phyloP scores from a whole-genome alignment of 2,329 filamentous ascomycete species.

The Colletotrichum gloeosporioides region DNA sequence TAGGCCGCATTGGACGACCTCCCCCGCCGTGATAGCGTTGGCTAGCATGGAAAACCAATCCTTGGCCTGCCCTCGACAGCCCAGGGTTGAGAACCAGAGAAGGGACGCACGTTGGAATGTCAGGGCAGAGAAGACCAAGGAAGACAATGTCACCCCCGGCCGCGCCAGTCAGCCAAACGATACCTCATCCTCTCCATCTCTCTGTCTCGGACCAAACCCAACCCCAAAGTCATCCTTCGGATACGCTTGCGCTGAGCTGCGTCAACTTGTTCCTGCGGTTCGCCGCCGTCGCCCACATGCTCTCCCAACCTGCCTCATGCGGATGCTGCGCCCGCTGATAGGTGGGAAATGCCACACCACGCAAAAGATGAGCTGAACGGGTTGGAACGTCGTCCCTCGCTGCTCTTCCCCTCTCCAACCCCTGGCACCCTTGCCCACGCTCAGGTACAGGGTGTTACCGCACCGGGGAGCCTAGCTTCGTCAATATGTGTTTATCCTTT shows the following conservation, averaged over 20 bases:
- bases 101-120: background rate
- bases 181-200: background rate
- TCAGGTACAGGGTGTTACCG: conserved; percentile 19
- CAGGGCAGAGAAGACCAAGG: background rate
- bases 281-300: conserved; percentile 13
- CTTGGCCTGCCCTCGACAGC: background rate
- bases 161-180: background rate
- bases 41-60: background rate
- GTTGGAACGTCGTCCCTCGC: background rate
- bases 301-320: conserved; percentile 32
- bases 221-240: background rate
- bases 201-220: background rate
- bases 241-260: background rate
- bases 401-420: background rate
- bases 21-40: conserved; percentile 1
- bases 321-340: conserved; percentile 29
- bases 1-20: conserved; percentile 9
- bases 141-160: background rate
- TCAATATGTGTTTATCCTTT: background rate
- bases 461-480: conserved; percentile 9
- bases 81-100: background rate
- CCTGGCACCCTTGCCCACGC: conserved; percentile 12
- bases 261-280: conserved; percentile 10
- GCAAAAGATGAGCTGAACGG: conserved; percentile 10
- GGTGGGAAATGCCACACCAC: conserved; percentile 25